Conservation (phyloP, 106 monocot species). For the Dendrobium catenatum region DNA sequence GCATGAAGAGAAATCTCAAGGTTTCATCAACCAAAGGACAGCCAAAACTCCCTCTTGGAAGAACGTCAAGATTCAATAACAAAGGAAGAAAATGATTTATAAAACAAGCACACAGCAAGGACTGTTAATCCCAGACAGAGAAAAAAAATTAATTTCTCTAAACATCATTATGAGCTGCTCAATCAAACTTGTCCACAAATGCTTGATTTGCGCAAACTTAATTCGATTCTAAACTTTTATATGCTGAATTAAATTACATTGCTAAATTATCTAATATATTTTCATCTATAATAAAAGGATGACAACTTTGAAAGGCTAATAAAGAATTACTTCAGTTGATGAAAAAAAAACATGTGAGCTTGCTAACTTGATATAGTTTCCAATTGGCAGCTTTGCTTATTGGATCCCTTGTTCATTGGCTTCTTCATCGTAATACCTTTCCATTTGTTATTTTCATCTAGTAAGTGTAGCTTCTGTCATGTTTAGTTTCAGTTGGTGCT, state of each 20-base stretch:
- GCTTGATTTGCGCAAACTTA: too few relatives aligned
- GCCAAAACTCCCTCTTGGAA: constrained; percentile 69
- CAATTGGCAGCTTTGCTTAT: constrained; percentile 81
- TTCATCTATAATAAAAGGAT: neutral
- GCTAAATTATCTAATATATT: neutral
- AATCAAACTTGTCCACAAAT: too few relatives aligned
- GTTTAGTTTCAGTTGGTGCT: too few relatives aligned
- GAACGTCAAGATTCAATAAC: constrained; percentile 20
- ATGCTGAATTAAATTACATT: too few relatives aligned
- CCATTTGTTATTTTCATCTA: constrained; percentile 43
- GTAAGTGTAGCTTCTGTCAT: too few relatives aligned
- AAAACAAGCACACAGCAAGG: constrained; percentile 12
- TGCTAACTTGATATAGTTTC: constrained; percentile 74
- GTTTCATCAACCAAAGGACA: constrained; percentile 86
- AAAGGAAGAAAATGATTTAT: constrained; percentile 49
- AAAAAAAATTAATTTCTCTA: constrained; percentile 1
- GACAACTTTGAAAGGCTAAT: too few relatives aligned
- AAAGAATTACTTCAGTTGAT: neutral
- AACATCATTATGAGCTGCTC: constrained; percentile 12
- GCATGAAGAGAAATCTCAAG: constrained; percentile 53
- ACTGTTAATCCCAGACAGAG: constrained; percentile 11
- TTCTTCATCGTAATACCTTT: constrained; percentile 92
- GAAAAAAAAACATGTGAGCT: constrained; percentile 73
- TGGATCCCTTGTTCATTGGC: too few relatives aligned
- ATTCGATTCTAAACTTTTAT: too few relatives aligned